Conservation (phyloP, 1,284 basidiomycete species). For the Agroathelia rolfsii region DNA sequence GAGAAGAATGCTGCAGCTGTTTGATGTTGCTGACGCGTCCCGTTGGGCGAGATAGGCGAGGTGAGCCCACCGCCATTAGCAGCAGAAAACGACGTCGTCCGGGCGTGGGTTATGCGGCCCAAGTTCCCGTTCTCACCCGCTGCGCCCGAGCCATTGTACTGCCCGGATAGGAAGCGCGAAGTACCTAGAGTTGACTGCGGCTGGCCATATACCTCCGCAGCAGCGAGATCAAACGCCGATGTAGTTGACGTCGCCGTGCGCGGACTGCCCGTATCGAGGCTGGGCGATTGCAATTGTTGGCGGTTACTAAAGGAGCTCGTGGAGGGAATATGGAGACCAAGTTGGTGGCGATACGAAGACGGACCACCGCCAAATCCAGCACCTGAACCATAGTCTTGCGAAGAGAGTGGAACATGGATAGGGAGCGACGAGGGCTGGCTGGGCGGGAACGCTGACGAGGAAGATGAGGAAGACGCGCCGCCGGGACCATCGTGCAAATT, state of each 20-base stretch:
- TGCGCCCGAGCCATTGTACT: too few relatives aligned
- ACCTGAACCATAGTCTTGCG: too few relatives aligned
- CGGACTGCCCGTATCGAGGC: constrained; percentile 38
- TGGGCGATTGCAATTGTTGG: constrained; percentile 46
- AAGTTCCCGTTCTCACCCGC: too few relatives aligned
- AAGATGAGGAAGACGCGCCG: constrained; percentile 24
- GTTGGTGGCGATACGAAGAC: constrained; percentile 19
- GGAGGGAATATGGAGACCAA: constrained; percentile 33
- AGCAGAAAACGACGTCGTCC: too few relatives aligned
- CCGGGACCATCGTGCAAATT: constrained; percentile 43
- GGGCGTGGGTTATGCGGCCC: too few relatives aligned
- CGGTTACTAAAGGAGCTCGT: constrained; percentile 32
- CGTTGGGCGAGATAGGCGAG: constrained; percentile 24
- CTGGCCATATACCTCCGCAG: too few relatives aligned
- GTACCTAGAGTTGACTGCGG: too few relatives aligned
- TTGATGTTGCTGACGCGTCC: constrained; percentile 11
- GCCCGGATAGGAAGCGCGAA: constrained; percentile 27
- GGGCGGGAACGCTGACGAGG: constrained; percentile 33
- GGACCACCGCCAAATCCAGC: too few relatives aligned
- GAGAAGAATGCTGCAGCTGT: constrained; percentile 17
- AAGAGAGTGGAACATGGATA: constrained; percentile 55
- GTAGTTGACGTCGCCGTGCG: too few relatives aligned
- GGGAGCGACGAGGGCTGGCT: constrained; percentile 59
- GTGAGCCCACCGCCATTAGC: constrained; percentile 6
- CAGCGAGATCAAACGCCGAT: too few relatives aligned